Percentiles rank a stretch among this genome's conserved stretches.
Conservation (phyloP, 148 eudicot species). For the Chenopodium berlandieri region DNA sequence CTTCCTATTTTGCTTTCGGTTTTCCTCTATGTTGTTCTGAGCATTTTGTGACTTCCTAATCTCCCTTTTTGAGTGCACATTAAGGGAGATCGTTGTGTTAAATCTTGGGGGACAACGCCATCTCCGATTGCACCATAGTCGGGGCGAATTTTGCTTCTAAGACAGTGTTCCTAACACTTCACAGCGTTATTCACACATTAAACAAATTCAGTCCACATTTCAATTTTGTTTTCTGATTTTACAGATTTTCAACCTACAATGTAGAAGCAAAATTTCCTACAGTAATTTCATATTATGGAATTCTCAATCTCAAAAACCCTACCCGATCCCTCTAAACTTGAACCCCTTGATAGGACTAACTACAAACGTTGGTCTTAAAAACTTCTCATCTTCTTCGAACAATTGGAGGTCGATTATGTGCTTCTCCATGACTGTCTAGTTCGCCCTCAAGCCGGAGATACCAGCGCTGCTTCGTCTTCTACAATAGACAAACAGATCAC, state of each 20-base stretch:
- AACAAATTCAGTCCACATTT: neutral
- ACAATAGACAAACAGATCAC: too few species aligned
- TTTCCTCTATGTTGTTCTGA: too few species aligned
- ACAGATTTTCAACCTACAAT: neutral
- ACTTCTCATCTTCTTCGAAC: neutral
- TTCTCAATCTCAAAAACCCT: neutral
- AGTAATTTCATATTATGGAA: neutral
- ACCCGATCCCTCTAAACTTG: neutral
- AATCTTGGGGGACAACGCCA: neutral
- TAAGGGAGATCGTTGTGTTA: neutral
- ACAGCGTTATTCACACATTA: neutral
- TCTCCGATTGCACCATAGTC: too few species aligned
- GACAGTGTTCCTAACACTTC: neutral
- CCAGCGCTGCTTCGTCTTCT: too few species aligned
- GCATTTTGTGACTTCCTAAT: too few species aligned
- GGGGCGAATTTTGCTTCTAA: neutral
- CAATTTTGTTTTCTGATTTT: neutral
- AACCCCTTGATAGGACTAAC: neutral
- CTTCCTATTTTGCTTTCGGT: too few species aligned
- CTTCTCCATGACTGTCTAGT: neutral
- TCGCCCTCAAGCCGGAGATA: too few species aligned
- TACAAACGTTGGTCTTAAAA: neutral
- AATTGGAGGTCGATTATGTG: slow-evolving; percentile 6
- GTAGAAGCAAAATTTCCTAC: neutral
- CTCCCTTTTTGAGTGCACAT: neutral